phyloP scores from a whole-genome alignment of 2,329 filamentous ascomycete genomes.

The Colletotrichum sansevieriae region DNA sequence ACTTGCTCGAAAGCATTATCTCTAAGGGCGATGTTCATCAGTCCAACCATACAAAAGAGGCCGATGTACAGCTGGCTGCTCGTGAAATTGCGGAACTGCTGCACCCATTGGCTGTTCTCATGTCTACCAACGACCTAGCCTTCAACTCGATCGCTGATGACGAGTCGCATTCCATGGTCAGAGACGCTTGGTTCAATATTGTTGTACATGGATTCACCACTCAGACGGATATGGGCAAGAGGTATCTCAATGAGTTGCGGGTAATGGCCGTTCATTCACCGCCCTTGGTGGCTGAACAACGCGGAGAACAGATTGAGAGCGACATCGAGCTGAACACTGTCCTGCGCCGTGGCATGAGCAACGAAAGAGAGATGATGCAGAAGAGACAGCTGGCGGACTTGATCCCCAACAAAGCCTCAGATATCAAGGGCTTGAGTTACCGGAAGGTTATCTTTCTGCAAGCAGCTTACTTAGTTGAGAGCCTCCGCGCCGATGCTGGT shows the following conservation, averaged over 20 bases:
- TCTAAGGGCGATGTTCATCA: conserved; percentile 90
- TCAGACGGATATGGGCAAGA: conserved; percentile 78
- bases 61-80: conserved; percentile 85
- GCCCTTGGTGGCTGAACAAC: conserved; percentile 87
- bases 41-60: conserved; percentile 77
- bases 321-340: conserved; percentile 98
- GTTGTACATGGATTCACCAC: conserved; percentile 91
- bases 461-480: conserved; percentile 90
- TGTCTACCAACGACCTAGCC: conserved; percentile 74
- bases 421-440: conserved; percentile 87
- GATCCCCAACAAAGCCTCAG: conserved; percentile 80
- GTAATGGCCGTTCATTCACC: conserved; percentile 89
- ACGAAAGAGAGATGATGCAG: conserved; percentile 82
- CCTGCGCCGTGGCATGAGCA: conserved; percentile 85
- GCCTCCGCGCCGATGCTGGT: conserved; percentile 84
- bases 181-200: conserved; percentile 98
- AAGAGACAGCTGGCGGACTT: conserved; percentile 82
- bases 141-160: conserved; percentile 68
- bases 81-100: conserved; percentile 90
- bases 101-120: conserved; percentile 86
- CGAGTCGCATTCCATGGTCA: conserved; percentile 78
- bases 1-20: conserved; percentile 88
- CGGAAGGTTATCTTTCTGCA: conserved; percentile 93
- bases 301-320: conserved; percentile 91
- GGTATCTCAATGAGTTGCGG: conserved; percentile 81